Percentiles rank a stretch among this genome's conserved stretches.
phyloP scores from a whole-genome alignment of 257 asterid species.

The Penstemon barbatus region DNA sequence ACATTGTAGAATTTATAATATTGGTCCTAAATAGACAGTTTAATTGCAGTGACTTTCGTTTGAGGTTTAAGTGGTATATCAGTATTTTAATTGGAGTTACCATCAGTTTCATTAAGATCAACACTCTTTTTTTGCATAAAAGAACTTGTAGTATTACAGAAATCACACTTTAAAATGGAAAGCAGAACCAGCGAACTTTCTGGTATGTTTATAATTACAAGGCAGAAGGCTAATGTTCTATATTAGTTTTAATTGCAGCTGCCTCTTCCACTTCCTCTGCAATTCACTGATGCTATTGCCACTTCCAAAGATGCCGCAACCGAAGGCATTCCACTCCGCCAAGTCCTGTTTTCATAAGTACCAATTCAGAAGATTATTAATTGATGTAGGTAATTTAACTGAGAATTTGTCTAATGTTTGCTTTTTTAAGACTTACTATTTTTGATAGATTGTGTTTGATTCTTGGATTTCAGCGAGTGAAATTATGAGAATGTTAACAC shows the following conservation, averaged over 20 bases:
- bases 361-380: conserved; percentile 5
- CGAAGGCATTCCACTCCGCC: conserved; percentile 42
- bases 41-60: conserved; percentile 24
- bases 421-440: too few relatives aligned
- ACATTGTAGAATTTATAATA: conserved; percentile 29
- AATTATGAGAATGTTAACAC: background rate
- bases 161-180: conserved; percentile 26
- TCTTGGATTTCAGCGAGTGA: background rate
- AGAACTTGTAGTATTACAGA: conserved; percentile 27
- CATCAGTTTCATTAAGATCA: conserved; percentile 11
- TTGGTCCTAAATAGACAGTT: conserved; percentile 32
- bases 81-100: conserved; percentile 15
- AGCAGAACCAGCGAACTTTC: conserved; percentile 17
- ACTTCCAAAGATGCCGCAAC: conserved; percentile 54
- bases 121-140: conserved; percentile 25
- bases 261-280: conserved; percentile 63
- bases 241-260: conserved; percentile 61
- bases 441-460: too few relatives aligned
- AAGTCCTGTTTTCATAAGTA: conserved; percentile 49
- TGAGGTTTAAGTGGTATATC: conserved; percentile 25
- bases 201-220: conserved; percentile 6
- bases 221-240: conserved; percentile 29
- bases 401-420: too few relatives aligned
- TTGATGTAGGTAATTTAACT: background rate
- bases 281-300: conserved; percentile 43